These are phyloP conservation scores for Capronia epimyces DNA, from an alignment of 2,329 filamentous ascomycete genomes.

Conservation along the genomic window DNA sequence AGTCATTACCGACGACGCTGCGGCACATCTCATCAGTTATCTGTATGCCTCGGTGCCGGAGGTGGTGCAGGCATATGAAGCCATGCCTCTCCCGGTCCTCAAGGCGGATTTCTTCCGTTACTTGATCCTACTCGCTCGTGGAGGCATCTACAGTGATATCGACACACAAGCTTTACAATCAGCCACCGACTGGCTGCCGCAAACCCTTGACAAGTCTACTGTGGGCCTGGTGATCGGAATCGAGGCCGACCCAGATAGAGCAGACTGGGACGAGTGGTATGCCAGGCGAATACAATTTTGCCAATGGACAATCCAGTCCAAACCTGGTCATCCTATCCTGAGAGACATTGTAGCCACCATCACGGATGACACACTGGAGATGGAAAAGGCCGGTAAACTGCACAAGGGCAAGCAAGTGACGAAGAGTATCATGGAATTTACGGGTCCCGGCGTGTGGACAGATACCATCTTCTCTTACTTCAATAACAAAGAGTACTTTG, in stretches of 20 bases:
- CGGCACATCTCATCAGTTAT: slow-evolving; percentile 72
- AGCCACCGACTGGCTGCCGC: slow-evolving; percentile 80
- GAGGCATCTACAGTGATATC: slow-evolving; percentile 84
- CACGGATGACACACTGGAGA: slow-evolving; percentile 70
- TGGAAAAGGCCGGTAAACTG: slow-evolving; percentile 64
- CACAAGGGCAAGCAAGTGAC: slow-evolving; percentile 53
- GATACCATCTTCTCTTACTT: slow-evolving; percentile 88
- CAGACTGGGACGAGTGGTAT: slow-evolving; percentile 94
- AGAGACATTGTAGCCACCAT: slow-evolving; percentile 82
- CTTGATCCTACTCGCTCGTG: slow-evolving; percentile 68
- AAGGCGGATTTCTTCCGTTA: slow-evolving; percentile 77
- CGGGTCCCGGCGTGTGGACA: slow-evolving; percentile 90
- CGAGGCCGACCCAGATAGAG: slow-evolving; percentile 88
- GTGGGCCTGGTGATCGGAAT: slow-evolving; percentile 90
- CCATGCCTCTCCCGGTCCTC: slow-evolving; percentile 67
- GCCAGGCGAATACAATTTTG: slow-evolving; percentile 95
- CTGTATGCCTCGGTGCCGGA: slow-evolving; percentile 80
- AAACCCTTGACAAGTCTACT: slow-evolving; percentile 65
- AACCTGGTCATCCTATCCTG: slow-evolving; percentile 87
- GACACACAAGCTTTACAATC: slow-evolving; percentile 82
- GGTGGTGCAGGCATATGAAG: slow-evolving; percentile 68
- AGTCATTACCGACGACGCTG: slow-evolving; percentile 88
- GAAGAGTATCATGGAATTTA: slow-evolving; percentile 84
- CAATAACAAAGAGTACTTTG: slow-evolving; percentile 84
- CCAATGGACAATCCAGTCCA: slow-evolving; percentile 97